These are phyloP conservation scores for Ajuga chamaepitys DNA, from an alignment of 257 asterid genomes.

Conservation along the genomic window DNA sequence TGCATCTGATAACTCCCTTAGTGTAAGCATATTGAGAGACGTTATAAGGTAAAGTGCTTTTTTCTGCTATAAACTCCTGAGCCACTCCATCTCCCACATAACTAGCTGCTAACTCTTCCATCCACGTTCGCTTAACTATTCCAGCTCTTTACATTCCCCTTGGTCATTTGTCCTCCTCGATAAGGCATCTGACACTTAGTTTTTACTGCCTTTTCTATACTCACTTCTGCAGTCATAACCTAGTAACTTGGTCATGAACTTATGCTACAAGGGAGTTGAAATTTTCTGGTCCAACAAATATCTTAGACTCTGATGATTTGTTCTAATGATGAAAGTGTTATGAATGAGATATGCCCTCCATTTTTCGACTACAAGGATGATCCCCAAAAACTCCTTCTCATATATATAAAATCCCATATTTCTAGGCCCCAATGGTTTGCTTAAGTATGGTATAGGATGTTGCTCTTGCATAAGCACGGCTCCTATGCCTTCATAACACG, in stretches of 20 bases:
- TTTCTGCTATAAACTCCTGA: too few species aligned
- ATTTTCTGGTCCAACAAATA: background rate
- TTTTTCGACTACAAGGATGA: background rate
- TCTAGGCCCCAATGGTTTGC: background rate
- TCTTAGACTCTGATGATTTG: background rate
- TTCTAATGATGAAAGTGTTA: background rate
- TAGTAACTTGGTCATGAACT: background rate
- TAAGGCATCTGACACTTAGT: background rate
- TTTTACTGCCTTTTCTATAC: background rate
- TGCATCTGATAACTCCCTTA: background rate
- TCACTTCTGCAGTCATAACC: background rate
- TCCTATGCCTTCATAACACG: background rate
- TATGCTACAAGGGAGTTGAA: background rate
- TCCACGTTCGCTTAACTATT: background rate
- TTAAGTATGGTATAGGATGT: background rate
- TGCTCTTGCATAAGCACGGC: background rate
- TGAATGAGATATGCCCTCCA: background rate
- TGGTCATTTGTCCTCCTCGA: background rate
- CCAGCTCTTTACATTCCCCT: background rate
- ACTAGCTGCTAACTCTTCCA: too few species aligned
- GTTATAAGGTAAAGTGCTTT: too few species aligned
- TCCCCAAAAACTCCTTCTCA: background rate
- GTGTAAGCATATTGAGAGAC: too few species aligned
- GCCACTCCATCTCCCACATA: too few species aligned
- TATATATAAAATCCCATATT: background rate